Percentiles rank a stretch among this genome's conserved stretches.
phyloP scores from a whole-genome alignment of 768 basidiomycete species.

The Trametes punicea region DNA sequence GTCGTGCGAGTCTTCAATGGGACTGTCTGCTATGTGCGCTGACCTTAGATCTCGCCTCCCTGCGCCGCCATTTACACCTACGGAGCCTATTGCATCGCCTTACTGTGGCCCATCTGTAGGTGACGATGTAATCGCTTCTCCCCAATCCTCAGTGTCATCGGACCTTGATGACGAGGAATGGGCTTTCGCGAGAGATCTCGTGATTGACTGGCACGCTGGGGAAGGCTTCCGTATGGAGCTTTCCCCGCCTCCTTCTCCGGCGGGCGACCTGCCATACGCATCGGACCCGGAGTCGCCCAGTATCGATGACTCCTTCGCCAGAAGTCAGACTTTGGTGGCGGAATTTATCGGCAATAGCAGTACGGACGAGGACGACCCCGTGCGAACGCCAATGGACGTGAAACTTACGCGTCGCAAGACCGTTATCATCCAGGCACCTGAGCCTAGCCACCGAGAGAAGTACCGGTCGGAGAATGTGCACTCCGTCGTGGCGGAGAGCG shows the following conservation, averaged over 20 bases:
- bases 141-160: constrained; percentile 1
- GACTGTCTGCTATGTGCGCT: constrained; percentile 36
- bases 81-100: constrained; percentile 1
- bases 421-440: constrained; percentile 30
- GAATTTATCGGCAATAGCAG: not conserved
- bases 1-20: constrained; percentile 24
- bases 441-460: not conserved
- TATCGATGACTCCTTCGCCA: not conserved
- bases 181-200: constrained; percentile 34
- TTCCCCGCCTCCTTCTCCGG: constrained; percentile 12
- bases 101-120: not conserved
- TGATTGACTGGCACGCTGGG: constrained; percentile 24
- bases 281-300: not conserved
- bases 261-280: constrained; percentile 5
- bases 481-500: not conserved
- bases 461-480: too few species aligned
- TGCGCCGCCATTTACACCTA: constrained; percentile 21
- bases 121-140: not conserved
- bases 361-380: not conserved
- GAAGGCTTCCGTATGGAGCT: not conserved
- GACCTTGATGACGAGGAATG: constrained; percentile 32
- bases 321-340: not conserved
- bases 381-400: not conserved
- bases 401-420: constrained; percentile 27
- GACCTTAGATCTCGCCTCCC: constrained; percentile 34